Evolutionary conservation across 768 basidiomycete species (phyloP), one percentile per base, ranked within the genome.

Genomic region (Leccinum rimulosum): DNA sequence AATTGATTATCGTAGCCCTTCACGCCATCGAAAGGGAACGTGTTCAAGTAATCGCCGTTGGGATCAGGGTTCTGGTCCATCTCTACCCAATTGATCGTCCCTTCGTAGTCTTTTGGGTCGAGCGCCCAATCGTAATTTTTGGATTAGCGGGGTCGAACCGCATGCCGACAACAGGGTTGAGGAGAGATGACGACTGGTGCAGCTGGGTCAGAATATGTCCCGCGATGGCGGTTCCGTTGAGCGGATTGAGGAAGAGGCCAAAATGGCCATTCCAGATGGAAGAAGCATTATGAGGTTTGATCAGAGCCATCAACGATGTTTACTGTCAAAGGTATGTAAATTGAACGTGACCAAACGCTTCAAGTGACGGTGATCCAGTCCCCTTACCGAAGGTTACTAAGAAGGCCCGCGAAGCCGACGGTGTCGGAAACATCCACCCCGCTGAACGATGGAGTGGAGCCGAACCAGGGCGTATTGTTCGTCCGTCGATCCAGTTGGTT

Each of bases 401-500:
- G 15, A 56, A 73, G 15, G 14, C 67, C 68, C 6, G 27, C 66
- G 14, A 70, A 66, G n/a, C 60, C 61, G 10, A 70, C 50, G 22
- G 63, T 65, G 25, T 68, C 68, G 2, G 56, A 60, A 27, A 57
- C 70, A 0, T 53, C 48, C 15, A 66, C 50, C 3, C 68, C 69
- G 14, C 55, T 55, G n/a, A 64, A 66, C 5, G 63, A 62, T 4
- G 69, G 61, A 1, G 11, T 33, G 17, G 69, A 65, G 0, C 15
- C 1, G 10, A 19, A 10, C 64, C 66, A 72, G 45, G 36, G n/a
- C 7, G 47, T 62, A 15, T 63, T 49, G 10, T 66, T 63, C 1
- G 68, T 61, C 70, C 22, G 6, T 84, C 84, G 36, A 89, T 96
- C 59, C 95, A 97, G 70, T 73, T 97, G 36, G 87, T 97, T 66